phyloP scores from a whole-genome alignment of 2,329 filamentous ascomycete species.

The Seiridium cupressi region DNA sequence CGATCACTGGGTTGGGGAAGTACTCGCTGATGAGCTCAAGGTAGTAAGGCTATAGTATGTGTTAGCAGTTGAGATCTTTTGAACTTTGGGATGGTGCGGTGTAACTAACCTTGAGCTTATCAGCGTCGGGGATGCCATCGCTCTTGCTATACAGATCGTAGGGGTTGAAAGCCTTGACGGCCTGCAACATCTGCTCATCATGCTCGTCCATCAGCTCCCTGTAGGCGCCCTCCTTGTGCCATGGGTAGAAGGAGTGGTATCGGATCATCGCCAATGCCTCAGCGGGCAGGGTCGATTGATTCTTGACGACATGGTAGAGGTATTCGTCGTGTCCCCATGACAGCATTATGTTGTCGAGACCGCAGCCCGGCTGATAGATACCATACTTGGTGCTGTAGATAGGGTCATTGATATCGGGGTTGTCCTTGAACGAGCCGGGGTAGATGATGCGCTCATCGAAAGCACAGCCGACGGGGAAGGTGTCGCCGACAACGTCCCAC shows the following conservation, averaged over 20 bases:
- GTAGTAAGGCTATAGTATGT: slow-evolving; percentile 61
- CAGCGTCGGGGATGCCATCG: slow-evolving; percentile 72
- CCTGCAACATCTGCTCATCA: slow-evolving; percentile 75
- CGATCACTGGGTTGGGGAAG: slow-evolving; percentile 66
- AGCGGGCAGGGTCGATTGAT: slow-evolving; percentile 73
- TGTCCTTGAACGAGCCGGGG: slow-evolving; percentile 71
- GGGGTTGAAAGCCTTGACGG: slow-evolving; percentile 84
- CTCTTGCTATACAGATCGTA: slow-evolving; percentile 93
- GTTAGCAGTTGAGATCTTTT: slow-evolving; percentile 7
- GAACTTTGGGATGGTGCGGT: not conserved
- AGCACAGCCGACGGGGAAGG: slow-evolving; percentile 74
- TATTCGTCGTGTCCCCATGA: slow-evolving; percentile 91
- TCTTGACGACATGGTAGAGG: slow-evolving; percentile 82
- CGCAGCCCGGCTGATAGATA: slow-evolving; percentile 77
- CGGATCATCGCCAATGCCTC: slow-evolving; percentile 91
- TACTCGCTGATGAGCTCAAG: slow-evolving; percentile 72
- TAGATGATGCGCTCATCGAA: slow-evolving; percentile 80
- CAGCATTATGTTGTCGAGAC: slow-evolving; percentile 84
- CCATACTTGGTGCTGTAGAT: slow-evolving; percentile 75
- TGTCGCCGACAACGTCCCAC: slow-evolving; percentile 91
- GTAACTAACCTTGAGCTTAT: slow-evolving; percentile 68
- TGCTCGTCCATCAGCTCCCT: slow-evolving; percentile 78
- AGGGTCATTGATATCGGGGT: slow-evolving; percentile 70
- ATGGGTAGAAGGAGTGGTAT: slow-evolving; percentile 91
- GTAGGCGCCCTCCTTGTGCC: slow-evolving; percentile 83